Evolutionary conservation across 2,329 filamentous ascomycete species (phyloP).

Genomic region (Sarocladium kiliense): DNA sequence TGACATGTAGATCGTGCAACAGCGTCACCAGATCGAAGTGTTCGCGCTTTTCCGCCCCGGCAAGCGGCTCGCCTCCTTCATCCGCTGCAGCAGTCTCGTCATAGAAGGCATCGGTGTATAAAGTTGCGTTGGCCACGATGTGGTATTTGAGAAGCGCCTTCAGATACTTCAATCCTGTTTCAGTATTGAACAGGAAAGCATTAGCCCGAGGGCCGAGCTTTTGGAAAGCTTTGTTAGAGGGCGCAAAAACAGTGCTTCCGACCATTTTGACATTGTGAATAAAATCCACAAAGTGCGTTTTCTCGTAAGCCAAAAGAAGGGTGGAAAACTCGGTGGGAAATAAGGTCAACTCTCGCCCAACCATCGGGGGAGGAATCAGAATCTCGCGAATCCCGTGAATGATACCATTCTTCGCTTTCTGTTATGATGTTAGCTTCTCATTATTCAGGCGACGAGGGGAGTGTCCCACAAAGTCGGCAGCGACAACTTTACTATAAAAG

Average conservation of each 20-base stretch:
- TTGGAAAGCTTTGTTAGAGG: slow-evolving; percentile 74
- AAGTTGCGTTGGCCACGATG: slow-evolving; percentile 64
- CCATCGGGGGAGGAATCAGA: slow-evolving; percentile 68
- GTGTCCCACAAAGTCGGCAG: slow-evolving; percentile 60
- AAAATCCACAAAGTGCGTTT: slow-evolving; percentile 64
- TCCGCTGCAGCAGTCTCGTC: slow-evolving; percentile 20
- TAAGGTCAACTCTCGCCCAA: slow-evolving; percentile 50
- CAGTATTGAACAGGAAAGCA: slow-evolving; percentile 78
- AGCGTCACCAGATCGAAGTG: slow-evolving; percentile 70
- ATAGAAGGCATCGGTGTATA: slow-evolving; percentile 84
- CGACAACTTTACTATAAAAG: slow-evolving; percentile 67
- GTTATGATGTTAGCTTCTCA: neutral
- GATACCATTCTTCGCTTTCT: slow-evolving; percentile 73
- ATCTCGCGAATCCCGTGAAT: slow-evolving; percentile 72
- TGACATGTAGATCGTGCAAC: slow-evolving; percentile 59
- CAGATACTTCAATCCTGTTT: slow-evolving; percentile 68
- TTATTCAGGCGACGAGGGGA: neutral
- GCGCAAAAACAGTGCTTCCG: slow-evolving; percentile 76
- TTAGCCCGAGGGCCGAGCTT: slow-evolving; percentile 69
- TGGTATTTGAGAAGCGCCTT: slow-evolving; percentile 76
- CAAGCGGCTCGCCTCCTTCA: slow-evolving; percentile 13
- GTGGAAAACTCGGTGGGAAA: slow-evolving; percentile 76
- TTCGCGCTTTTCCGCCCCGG: slow-evolving; percentile 28
- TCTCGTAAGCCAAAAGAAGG: slow-evolving; percentile 65
- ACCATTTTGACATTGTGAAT: slow-evolving; percentile 47